A percentile compares a stretch with the other conserved stretches of the same genome.
Evolutionary conservation across 2,329 filamentous ascomycete species (phyloP).

Genomic region (Chaetomiaceae sp.): DNA sequence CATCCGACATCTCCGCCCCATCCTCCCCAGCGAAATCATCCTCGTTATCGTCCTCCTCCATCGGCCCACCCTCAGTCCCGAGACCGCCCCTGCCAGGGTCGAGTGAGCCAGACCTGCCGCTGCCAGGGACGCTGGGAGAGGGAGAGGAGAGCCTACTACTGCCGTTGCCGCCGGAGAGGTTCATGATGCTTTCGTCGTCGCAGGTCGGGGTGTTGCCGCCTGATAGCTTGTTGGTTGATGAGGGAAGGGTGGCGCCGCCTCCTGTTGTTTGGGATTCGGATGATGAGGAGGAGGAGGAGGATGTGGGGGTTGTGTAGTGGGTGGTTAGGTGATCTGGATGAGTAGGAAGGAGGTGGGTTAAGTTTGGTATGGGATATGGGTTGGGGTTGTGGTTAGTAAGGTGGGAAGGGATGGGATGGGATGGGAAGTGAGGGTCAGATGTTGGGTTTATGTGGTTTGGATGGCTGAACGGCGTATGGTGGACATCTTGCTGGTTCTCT

Average conservation of each 20-base stretch:
- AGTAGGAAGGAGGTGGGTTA: neutral
- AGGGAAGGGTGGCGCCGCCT: constrained; percentile 23
- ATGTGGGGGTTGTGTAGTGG: neutral
- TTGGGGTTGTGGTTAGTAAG: too few relatives aligned
- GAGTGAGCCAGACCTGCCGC: constrained; percentile 9
- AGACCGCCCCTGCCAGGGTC: constrained; percentile 12
- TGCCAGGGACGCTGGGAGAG: neutral
- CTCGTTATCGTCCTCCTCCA: neutral
- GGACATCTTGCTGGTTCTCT: too few relatives aligned
- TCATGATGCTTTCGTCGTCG: constrained; percentile 4
- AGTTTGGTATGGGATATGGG: too few relatives aligned
- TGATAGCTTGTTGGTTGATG: constrained; percentile 41
- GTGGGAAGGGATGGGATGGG: too few relatives aligned
- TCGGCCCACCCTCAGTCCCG: constrained; percentile 5
- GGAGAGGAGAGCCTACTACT: neutral
- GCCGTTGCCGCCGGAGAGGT: neutral
- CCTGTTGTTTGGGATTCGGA: constrained; percentile 37
- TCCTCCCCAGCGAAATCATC: neutral
- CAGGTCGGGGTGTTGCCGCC: constrained; percentile 17
- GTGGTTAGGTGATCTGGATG: neutral
- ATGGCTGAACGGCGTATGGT: too few relatives aligned
- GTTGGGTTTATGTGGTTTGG: too few relatives aligned
- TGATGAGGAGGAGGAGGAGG: neutral
- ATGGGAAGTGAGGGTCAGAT: too few relatives aligned
- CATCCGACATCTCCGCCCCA: constrained; percentile 36